These are phyloP conservation scores for Scortechinia acanthostroma DNA, from an alignment of 2,329 filamentous ascomycete genomes.

Conservation along the genomic window DNA sequence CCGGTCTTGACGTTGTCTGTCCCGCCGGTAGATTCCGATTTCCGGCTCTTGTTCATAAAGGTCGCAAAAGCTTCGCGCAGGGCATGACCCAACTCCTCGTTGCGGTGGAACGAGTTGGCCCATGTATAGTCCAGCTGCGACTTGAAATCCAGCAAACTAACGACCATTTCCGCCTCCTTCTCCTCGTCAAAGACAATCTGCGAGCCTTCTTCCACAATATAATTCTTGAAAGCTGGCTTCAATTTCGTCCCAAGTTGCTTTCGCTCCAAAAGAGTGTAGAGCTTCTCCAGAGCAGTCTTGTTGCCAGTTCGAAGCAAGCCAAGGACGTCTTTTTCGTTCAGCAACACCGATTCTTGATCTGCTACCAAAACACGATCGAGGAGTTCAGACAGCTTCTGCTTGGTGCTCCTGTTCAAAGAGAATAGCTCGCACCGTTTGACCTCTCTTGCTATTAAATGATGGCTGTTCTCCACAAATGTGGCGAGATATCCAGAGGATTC, in stretches of 20 bases:
- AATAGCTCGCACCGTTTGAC: conserved; percentile 47
- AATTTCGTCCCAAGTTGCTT: conserved; percentile 65
- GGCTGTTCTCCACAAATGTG: conserved; percentile 42
- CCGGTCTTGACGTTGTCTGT: conserved; percentile 88
- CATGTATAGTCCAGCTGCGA: conserved; percentile 71
- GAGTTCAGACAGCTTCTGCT: conserved; percentile 43
- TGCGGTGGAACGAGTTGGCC: conserved; percentile 67
- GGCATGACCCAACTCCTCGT: conserved; percentile 71
- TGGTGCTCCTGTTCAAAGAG: conserved; percentile 46
- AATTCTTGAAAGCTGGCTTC: conserved; percentile 67
- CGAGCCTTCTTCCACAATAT: conserved; percentile 71
- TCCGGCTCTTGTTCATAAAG: conserved; percentile 81
- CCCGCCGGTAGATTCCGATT: conserved; percentile 42
- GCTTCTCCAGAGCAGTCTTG: conserved; percentile 61
- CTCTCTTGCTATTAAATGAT: conserved; percentile 44
- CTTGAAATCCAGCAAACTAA: conserved; percentile 75
- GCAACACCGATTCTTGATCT: conserved; percentile 57
- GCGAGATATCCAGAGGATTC: conserved; percentile 39
- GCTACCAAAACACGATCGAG: conserved; percentile 63
- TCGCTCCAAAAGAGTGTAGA: conserved; percentile 73
- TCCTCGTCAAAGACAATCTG: conserved; percentile 72
- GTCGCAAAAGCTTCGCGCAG: conserved; percentile 78
- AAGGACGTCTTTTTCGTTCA: conserved; percentile 60
- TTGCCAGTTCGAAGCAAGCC: conserved; percentile 69
- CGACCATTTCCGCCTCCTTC: conserved; percentile 78